A percentile compares a stretch with the other conserved stretches of the same genome.
These are phyloP conservation scores for Gymnopilus junonius DNA, from an alignment of 768 basidiomycete genomes.

Conservation along the genomic window DNA sequence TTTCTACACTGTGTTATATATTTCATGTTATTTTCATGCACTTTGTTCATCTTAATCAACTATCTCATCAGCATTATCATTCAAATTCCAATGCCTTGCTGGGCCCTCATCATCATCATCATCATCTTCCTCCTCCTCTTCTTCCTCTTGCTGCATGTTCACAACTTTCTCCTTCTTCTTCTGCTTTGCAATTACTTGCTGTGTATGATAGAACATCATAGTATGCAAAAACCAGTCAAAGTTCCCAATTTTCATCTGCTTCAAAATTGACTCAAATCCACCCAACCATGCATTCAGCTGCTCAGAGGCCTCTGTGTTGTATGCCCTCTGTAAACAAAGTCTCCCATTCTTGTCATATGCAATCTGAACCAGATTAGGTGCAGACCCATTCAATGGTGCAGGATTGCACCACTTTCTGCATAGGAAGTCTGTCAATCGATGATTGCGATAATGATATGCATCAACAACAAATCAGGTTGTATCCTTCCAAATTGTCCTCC, in stretches of 20 bases:
- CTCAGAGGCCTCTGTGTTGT: background rate
- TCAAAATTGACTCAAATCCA: slow-evolving; percentile 25
- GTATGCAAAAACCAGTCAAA: slow-evolving; percentile 24
- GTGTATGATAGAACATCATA: background rate
- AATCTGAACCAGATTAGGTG: slow-evolving; percentile 32
- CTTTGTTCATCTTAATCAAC: too few relatives aligned
- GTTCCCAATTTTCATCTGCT: slow-evolving; percentile 25
- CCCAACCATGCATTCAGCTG: background rate
- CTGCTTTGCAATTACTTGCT: background rate
- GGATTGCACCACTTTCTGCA: slow-evolving; percentile 37
- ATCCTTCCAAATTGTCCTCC: slow-evolving; percentile 18
- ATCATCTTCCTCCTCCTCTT: background rate
- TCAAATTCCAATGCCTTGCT: background rate
- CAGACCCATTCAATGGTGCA: slow-evolving; percentile 29
- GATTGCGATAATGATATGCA: slow-evolving; percentile 36
- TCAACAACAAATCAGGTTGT: slow-evolving; percentile 37
- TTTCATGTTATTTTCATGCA: too few relatives aligned
- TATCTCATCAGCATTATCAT: too few relatives aligned
- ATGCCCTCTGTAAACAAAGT: background rate
- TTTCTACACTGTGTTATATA: background rate
- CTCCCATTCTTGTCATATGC: slow-evolving; percentile 25
- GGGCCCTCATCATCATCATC: background rate
- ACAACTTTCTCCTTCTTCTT: background rate
- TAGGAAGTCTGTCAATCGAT: slow-evolving; percentile 27
- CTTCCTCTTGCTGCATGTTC: background rate